A percentile compares a stretch with the other conserved stretches of the same genome.
These are phyloP conservation scores for Boletus vermiculosoides DNA, from an alignment of 768 basidiomycete genomes.

Conservation along the genomic window DNA sequence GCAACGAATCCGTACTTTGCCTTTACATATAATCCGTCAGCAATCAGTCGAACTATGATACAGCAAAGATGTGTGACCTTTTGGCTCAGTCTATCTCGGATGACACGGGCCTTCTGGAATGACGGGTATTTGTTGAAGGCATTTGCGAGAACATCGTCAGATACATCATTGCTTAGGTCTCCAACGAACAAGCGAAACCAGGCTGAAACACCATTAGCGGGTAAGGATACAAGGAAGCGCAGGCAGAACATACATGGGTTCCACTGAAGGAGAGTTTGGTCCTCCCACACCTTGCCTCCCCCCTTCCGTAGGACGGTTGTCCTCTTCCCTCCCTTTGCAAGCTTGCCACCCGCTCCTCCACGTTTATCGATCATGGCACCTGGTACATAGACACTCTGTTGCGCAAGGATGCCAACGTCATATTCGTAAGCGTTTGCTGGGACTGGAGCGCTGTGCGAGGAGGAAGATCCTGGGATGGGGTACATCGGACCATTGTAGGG, in stretches of 20 bases:
- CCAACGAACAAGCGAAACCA: slow-evolving; percentile 99
- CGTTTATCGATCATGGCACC: slow-evolving; percentile 89
- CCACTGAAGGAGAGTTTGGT: slow-evolving; percentile 96
- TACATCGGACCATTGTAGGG: slow-evolving; percentile 76
- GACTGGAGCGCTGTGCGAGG: slow-evolving; percentile 71
- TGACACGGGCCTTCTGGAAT: slow-evolving; percentile 93
- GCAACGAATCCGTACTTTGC: slow-evolving; percentile 97
- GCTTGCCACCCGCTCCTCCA: slow-evolving; percentile 80
- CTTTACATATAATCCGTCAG: slow-evolving; percentile 38
- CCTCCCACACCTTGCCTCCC: slow-evolving; percentile 97
- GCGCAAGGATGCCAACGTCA: slow-evolving; percentile 86
- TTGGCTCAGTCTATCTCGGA: slow-evolving; percentile 88
- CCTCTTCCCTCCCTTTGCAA: slow-evolving; percentile 88
- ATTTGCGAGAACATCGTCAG: slow-evolving; percentile 88
- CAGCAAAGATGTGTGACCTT: slow-evolving; percentile 56
- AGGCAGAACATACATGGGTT: slow-evolving; percentile 72
- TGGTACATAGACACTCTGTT: slow-evolving; percentile 90
- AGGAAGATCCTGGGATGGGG: slow-evolving; percentile 61
- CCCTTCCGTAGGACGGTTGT: slow-evolving; percentile 94
- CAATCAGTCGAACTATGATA: not conserved
- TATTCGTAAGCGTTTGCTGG: slow-evolving; percentile 92
- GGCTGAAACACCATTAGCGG: slow-evolving; percentile 44
- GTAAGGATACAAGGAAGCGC: not conserved
- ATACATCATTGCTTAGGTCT: slow-evolving; percentile 97
- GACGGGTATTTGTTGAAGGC: slow-evolving; percentile 93